A percentile compares a stretch with the other conserved stretches of the same genome.
phyloP scores from a whole-genome alignment of 2,329 filamentous ascomycete species.

The Hypoxylon rubiginosum region DNA sequence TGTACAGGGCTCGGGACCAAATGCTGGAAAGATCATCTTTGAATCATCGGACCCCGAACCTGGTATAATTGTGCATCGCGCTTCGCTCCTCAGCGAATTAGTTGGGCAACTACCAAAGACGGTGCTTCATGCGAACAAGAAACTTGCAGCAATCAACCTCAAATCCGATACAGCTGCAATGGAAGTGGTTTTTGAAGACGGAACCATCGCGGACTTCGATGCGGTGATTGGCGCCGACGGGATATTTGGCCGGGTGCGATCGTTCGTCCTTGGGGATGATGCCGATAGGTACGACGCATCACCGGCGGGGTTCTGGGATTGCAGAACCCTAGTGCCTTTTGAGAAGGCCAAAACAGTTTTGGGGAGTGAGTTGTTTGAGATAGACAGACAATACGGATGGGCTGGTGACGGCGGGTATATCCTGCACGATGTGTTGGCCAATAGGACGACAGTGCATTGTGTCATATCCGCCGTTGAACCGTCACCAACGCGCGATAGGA shows the following conservation, averaged over 20 bases:
- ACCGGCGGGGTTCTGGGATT: conserved; percentile 38
- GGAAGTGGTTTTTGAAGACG: conserved; percentile 32
- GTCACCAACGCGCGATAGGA: conserved; percentile 10
- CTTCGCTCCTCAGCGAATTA: conserved; percentile 37
- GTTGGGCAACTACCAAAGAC: conserved; percentile 30
- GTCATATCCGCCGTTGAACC: conserved; percentile 32
- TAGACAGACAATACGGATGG: conserved; percentile 37
- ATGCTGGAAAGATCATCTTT: conserved; percentile 31
- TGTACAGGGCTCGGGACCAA: conserved; percentile 37
- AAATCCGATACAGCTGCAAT: conserved; percentile 1
- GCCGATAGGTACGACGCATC: conserved; percentile 12
- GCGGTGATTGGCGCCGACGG: too few species aligned
- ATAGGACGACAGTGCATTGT: conserved; percentile 39
- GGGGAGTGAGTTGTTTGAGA: conserved; percentile 34
- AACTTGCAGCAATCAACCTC: conserved; percentile 17
- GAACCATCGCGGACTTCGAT: conserved; percentile 6
- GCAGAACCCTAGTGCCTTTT: conserved; percentile 29
- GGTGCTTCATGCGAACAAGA: conserved; percentile 37
- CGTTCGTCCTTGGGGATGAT: conserved; percentile 20
- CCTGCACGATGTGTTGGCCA: conserved; percentile 41
- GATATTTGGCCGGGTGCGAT: conserved; percentile 34
- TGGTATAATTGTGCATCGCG: conserved; percentile 30
- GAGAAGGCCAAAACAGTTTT: conserved; percentile 28
- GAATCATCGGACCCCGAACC: conserved; percentile 14
- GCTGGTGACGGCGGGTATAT: conserved; percentile 35